Base-by-base conservation (phyloP, 2,329 filamentous ascomycete genomes). In the Neopestalotiopsis rosae region DNA sequence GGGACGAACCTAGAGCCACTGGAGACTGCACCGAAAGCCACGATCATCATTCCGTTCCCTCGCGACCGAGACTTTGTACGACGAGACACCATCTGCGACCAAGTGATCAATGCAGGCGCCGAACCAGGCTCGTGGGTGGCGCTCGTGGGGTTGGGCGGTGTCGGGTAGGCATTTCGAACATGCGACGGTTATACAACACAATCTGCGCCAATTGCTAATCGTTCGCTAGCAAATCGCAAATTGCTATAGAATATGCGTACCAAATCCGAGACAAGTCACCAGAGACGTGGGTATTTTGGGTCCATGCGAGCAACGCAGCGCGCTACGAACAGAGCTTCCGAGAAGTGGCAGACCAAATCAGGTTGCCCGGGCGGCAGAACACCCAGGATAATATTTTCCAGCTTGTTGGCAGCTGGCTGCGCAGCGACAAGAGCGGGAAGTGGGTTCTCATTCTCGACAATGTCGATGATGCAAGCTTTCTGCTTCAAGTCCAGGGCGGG, bases 401-500 rank as follows among this genome's bases (percentile, higher is more conserved):
- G 20, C 72, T 77, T 1, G 76, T 82, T 1, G 70, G 71, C 56
- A 40, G 45, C 24, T 83, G 78, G 80, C 72, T 82, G 5, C 74
- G 72, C 1, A 72, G 76, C 32, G 70, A 75, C 61, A 74, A 77
- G 52, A 52, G 9, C 6, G 74, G 75, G 20, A 69, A 56, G 59
- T 83, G 80, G 81, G 17, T 78, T 14, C 71, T 82, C 38, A 71
- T 82, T 61, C 73, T 83, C 24, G 80, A 83, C 56, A 81, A 78
- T 69, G 79, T 77, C 56, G 80, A 82, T 69, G 73, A 82, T 71
- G 13, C 58, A 42, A 65, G 74, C 10, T 69, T 79, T 4, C 76
- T 80, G 45, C 75, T 76, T 58, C 40, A 71, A 61, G 52, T 28
- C 13, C 68, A 57, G 63, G 3, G 71, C 0, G 75, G 73, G 0